A percentile compares a stretch with the other conserved stretches of the same genome.
Evolutionary conservation across 345 rosid genomes (phyloP).

Genomic region (Brassica incana): DNA sequence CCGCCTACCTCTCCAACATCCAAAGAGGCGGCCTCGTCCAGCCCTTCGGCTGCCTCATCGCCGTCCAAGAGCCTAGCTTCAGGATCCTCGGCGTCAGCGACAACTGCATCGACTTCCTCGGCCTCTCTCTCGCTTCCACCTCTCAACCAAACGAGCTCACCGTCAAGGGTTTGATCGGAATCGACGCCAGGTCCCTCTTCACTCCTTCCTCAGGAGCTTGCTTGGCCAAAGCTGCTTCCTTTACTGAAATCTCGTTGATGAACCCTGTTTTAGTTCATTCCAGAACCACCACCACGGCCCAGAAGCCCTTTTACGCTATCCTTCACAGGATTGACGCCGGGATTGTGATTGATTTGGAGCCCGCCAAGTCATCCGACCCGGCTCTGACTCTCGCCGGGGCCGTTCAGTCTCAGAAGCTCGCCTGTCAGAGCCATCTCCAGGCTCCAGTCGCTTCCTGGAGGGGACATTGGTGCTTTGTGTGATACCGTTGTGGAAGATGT

Average conservation of each 20-base stretch:
- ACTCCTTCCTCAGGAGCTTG: conserved; percentile 56
- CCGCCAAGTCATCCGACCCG: conserved; percentile 60
- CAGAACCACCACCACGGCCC: conserved; percentile 36
- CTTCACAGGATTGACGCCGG: conserved; percentile 79
- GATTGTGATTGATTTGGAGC: conserved; percentile 82
- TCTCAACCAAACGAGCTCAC: conserved; percentile 13
- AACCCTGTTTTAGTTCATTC: conserved; percentile 75
- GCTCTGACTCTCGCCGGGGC: conserved; percentile 73
- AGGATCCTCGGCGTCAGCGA: conserved; percentile 64
- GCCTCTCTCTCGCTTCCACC: conserved; percentile 35
- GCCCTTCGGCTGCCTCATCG: conserved; percentile 77
- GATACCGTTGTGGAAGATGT: conserved; percentile 90
- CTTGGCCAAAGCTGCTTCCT: conserved; percentile 62
- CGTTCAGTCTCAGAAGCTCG: conserved; percentile 84
- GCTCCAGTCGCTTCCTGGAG: conserved; percentile 81
- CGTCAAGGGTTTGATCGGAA: conserved; percentile 57
- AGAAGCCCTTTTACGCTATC: conserved; percentile 75
- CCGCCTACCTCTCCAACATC: conserved; percentile 62
- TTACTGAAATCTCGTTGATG: conserved; percentile 64
- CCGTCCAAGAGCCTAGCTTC: conserved; percentile 63
- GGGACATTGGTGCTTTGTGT: conserved; percentile 74
- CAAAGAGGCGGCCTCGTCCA: conserved; percentile 85
- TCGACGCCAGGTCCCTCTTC: conserved; percentile 68
- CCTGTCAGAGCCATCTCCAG: conserved; percentile 79
- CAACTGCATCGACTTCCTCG: conserved; percentile 59